Base-by-base conservation (phyloP, 805 yeast genomes). In the Saturnispora sanitii region DNA sequence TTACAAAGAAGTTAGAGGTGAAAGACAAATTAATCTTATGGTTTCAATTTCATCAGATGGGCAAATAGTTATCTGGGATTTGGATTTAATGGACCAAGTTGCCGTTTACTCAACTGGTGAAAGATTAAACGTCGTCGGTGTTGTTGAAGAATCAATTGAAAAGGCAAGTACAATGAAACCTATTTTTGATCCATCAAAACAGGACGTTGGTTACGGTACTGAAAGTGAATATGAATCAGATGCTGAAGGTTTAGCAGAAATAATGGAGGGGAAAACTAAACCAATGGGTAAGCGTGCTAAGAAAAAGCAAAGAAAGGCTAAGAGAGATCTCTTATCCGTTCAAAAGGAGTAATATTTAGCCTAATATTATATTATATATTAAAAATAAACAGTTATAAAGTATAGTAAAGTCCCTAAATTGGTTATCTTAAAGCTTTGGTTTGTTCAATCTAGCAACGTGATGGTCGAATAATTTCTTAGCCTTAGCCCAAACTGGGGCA, bases 1-100 rank as follows among this genome's bases (percentile, higher is more conserved):
- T 36, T 71, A 69, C 51, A 53, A 52, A 43, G 61, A 59, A 43
- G 33, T 37, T 4, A 36, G 53, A 20, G 62, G 66, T 28, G 66
- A 69, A 12, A 67, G 64, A 16, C 13, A 37, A 1, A 37, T 45
- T 9, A 49, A 53, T 12, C 82, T 71, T 54, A 60, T 92, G 53
- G 71, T 84, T 0, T 81, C 95, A 2, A 84, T 87, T 11, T 84
- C 96, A 1, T 84, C 96, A 0, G 97, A 90, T 60, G 97, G 97
- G 20, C 82, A 75, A 53, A 80, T 90, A 39, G 94, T 92, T 6
- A 82, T 90, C 3, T 90, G 96, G 96, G 82, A 88, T 56, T 63
- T 80, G 55, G 56, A 62, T 1, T 53, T 65, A 2, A 70, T 71
- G 51, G 94, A 84, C 52, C 95, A 87, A 58, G 72, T 87, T 19